Evolutionary conservation across 225 moss, liverwort and hornwort genomes (phyloP), one percentile per base, ranked within the genome.

Genomic region (Antitrichia curtipendula): DNA sequence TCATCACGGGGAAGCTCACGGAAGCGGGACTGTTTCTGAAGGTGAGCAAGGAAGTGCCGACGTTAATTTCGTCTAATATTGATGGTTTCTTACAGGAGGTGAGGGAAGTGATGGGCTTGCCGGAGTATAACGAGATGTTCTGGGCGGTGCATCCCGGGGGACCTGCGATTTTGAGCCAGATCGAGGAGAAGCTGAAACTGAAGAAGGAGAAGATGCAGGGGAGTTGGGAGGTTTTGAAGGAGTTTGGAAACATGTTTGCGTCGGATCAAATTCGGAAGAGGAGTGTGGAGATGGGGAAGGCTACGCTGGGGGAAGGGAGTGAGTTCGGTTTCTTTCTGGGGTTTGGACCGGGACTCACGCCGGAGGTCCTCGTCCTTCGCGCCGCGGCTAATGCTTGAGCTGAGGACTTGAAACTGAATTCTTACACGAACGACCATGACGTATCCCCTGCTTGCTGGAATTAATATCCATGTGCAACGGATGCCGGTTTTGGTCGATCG

Each of bases 91-190:
- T 86, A 7, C 25, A 25, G 24, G 68, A 80, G 28, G 86, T 65
- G 19, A 28, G 77, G 20, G 77, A 85, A 27, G 54, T 28, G 79
- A 31, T 70, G 12, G 80, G 68, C 11, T 68, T 65, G 57, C 80
- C 86, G 25, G 50, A 82, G 43, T 87, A 63, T 32, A 87, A 87
- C 17, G 82, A 87, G 12, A 87, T 87, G 82, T 87, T 82, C 54
- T 87, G 82, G 87, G 87, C 87, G 20, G 87, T 87, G 63, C 87
- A 87, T 54, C 87, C 82, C 32, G 82, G 87, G 8, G 87, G 87
- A 8, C 82, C 75, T 7, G 75, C 82, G 8, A 87, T 87, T 75
- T 13, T 87, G 28, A 41, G 3, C 41, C 63, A 87, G 31, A 75
- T 87, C 10, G 87, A 87, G 52, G 64, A 40, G 41, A 75, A 75